A percentile compares a stretch with the other conserved stretches of the same genome.
These are phyloP conservation scores for Alternaria angustiovoidea DNA, from an alignment of 2,329 filamentous ascomycete genomes.

Conservation along the genomic window DNA sequence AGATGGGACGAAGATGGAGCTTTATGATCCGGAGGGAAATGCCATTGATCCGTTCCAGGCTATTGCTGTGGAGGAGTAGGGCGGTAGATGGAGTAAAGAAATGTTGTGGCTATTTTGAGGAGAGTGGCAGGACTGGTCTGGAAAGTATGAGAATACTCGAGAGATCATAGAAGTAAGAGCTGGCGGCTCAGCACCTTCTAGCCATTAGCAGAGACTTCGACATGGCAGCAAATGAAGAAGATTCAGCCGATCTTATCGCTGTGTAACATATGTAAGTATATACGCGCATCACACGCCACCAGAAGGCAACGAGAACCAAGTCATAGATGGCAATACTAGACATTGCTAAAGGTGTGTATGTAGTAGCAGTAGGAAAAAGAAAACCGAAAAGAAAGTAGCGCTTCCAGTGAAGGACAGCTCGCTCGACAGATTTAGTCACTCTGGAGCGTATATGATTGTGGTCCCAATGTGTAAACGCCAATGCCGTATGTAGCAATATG, in stretches of 20 bases:
- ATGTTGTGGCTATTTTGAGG: not conserved
- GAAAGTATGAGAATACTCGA: not conserved
- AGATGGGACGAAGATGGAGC: slow-evolving; percentile 72
- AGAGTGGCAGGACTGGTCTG: not conserved
- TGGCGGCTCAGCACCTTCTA: not conserved
- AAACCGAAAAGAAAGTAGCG: not conserved
- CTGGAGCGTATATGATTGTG: slow-evolving; percentile 4
- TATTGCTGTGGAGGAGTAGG: slow-evolving; percentile 36
- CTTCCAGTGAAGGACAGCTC: slow-evolving; percentile 7
- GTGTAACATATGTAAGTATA: slow-evolving; percentile 28
- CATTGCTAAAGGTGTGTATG: slow-evolving; percentile 2
- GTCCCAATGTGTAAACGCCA: slow-evolving; percentile 11
- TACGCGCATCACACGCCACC: slow-evolving; percentile 16
- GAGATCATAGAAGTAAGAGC: not conserved
- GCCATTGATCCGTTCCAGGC: slow-evolving; percentile 68
- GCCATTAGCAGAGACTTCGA: not conserved
- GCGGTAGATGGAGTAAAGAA: not conserved
- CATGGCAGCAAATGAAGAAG: not conserved
- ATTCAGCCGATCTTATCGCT: slow-evolving; percentile 3
- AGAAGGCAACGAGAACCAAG: not conserved
- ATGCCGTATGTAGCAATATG: slow-evolving; percentile 16
- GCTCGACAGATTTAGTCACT: slow-evolving; percentile 8
- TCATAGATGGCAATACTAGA: slow-evolving; percentile 2
- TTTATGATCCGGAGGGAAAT: slow-evolving; percentile 70
- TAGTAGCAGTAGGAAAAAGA: not conserved